Percentiles rank a stretch among this genome's conserved stretches.
Conservation (phyloP, 164 flowering plant genomes). For the Kalanchoe fedtschenkoi region DNA sequence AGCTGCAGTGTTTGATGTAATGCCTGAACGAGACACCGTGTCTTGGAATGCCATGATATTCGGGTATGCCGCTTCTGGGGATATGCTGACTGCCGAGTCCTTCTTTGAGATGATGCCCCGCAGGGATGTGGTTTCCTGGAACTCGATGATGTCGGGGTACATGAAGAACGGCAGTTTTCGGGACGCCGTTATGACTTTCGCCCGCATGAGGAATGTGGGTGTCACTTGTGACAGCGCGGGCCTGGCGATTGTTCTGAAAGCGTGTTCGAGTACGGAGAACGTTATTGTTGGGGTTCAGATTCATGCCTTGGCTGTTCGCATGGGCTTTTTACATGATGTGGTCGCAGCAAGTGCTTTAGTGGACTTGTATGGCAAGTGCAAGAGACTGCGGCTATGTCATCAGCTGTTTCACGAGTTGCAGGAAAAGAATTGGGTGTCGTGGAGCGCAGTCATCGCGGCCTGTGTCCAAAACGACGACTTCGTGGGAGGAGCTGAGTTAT, state of each 20-base stretch:
- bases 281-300: slow-evolving; percentile 34
- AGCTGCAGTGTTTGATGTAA: slow-evolving; percentile 46
- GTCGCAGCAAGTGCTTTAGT: slow-evolving; percentile 62
- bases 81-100: slow-evolving; percentile 30
- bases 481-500: slow-evolving; percentile 34
- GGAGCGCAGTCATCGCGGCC: slow-evolving; percentile 79
- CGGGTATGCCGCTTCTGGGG: slow-evolving; percentile 31
- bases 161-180: slow-evolving; percentile 31
- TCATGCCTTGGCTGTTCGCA: slow-evolving; percentile 43
- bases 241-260: slow-evolving; percentile 47
- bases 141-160: slow-evolving; percentile 62
- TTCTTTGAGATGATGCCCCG: slow-evolving; percentile 51
- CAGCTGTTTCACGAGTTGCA: slow-evolving; percentile 40
- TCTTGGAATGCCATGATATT: slow-evolving; percentile 65
- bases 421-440: slow-evolving; percentile 57
- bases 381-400: slow-evolving; percentile 28
- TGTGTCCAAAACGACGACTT: slow-evolving; percentile 43
- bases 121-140: slow-evolving; percentile 71
- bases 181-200: slow-evolving; percentile 29
- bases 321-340: slow-evolving; percentile 52
- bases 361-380: slow-evolving; percentile 77
- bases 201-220: slow-evolving; percentile 28
- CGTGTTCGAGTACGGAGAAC: slow-evolving; percentile 38
- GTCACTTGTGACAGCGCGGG: slow-evolving; percentile 33
- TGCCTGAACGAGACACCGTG: slow-evolving; percentile 45